phyloP scores from a whole-genome alignment of 2,329 filamentous ascomycete species.

The Fusarium falciforme region DNA sequence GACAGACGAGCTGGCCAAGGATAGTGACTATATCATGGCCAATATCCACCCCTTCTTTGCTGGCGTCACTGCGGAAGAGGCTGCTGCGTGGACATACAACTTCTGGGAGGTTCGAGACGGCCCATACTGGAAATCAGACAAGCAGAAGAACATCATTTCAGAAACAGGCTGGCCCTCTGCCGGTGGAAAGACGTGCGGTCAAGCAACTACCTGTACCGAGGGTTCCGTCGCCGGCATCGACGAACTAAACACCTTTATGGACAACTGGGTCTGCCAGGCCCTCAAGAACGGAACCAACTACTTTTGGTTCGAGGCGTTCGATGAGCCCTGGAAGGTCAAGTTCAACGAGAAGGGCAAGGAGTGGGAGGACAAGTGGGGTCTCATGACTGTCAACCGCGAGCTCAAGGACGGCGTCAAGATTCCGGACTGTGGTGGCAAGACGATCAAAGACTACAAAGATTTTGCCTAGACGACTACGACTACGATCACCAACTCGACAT shows the following conservation, averaged over 20 bases:
- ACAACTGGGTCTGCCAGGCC: constrained; percentile 84
- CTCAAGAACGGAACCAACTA: constrained; percentile 88
- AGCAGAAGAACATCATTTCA: constrained; percentile 80
- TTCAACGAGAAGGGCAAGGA: constrained; percentile 77
- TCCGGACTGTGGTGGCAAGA: constrained; percentile 85
- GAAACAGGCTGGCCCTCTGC: constrained; percentile 92
- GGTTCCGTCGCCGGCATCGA: constrained; percentile 82
- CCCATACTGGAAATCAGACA: constrained; percentile 70
- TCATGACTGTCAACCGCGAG: constrained; percentile 87
- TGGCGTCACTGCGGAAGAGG: constrained; percentile 74
- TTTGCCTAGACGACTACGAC: constrained; percentile 19
- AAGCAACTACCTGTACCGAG: constrained; percentile 63
- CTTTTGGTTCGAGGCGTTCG: constrained; percentile 98
- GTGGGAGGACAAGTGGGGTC: constrained; percentile 97
- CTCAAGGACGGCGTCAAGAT: constrained; percentile 87
- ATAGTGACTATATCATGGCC: constrained; percentile 91
- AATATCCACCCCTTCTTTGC: constrained; percentile 98
- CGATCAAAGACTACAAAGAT: constrained; percentile 52
- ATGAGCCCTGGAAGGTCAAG: constrained; percentile 91
- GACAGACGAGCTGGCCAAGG: constrained; percentile 73
- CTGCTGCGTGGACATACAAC: constrained; percentile 81
- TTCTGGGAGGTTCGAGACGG: constrained; percentile 84
- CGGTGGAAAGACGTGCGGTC: constrained; percentile 83
- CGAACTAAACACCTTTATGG: constrained; percentile 88
- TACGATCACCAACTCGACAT: not conserved